Evolutionary conservation across 352 stramenopile genomes (phyloP), one percentile per base, ranked within the genome.

Genomic region (Pythium myriotylum): DNA sequence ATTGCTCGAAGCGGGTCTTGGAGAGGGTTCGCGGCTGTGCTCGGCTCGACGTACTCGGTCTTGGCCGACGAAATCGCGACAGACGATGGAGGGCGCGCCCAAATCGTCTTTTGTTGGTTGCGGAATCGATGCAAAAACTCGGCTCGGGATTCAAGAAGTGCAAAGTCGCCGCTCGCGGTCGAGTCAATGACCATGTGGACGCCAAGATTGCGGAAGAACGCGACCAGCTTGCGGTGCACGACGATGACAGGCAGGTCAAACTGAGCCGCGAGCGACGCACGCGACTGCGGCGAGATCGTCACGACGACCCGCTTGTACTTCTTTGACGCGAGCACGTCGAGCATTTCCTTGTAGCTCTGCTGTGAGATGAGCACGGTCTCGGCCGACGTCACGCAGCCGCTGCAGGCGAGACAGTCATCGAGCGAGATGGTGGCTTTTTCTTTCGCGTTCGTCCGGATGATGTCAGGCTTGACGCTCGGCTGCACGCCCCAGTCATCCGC

Each of bases 291-390:
- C 2, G 91, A 97, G 26, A 98, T 69, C 7, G 90, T 95, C 12
- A 97, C 80, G 20, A 98, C 87, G 8, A 96, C 68, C 29, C 55
- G 62, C 48, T 81, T 79, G 63, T 79, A 83, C 42, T 54, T 70
- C 47, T 76, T 77, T 22, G 70, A 56, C 7, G 49, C 47, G 20
- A 92, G 66, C 48, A 84, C 79, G 27, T 84, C 72, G 14, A 98
- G 71, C 64, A 97, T 81, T 52, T 97, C 91, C 56, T 92, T 77
- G 41, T 74, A 95, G 73, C 97, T 98, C 69, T 98, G 94, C 66
- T 98, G 89, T 48, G 96, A 96, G 72, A 99, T 94, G 13, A 99
- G 77, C n/a, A 99, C 95, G n/a, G 96, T 97, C 81, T 99, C 97
- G 2, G 97, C 95, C n/a, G 95, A 98, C 53, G 97, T 99, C 48